Evolutionary conservation across 768 basidiomycete genomes (phyloP).

Genomic region (Lentinus tigrinus): DNA sequence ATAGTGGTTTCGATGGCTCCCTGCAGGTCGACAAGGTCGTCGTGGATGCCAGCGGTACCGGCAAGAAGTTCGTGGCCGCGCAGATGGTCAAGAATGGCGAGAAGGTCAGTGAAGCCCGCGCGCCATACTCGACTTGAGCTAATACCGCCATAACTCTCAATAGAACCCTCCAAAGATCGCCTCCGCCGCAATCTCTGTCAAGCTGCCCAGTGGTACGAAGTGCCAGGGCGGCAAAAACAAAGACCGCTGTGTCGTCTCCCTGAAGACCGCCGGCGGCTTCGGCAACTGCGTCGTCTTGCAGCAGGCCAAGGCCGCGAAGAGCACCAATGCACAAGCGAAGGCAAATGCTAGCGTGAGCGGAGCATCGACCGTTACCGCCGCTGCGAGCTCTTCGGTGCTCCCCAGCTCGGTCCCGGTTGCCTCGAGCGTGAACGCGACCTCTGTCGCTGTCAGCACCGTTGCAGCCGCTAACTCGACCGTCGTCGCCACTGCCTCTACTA

Average conservation of each 20-base stretch:
- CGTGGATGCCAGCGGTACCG: constrained; percentile 42
- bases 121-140: not conserved
- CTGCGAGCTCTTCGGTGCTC: not conserved
- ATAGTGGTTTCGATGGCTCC: constrained; percentile 47
- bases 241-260: constrained; percentile 51
- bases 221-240: constrained; percentile 48
- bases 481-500: too few species aligned
- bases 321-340: constrained; percentile 1
- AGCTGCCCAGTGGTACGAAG: constrained; percentile 47
- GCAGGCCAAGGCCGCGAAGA: constrained; percentile 23
- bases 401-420: not conserved
- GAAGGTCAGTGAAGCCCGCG: constrained; percentile 33
- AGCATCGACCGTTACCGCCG: constrained; percentile 1
- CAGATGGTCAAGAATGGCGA: constrained; percentile 47
- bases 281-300: constrained; percentile 54
- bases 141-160: not conserved
- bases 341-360: constrained; percentile 12
- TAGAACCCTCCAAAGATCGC: constrained; percentile 40
- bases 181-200: constrained; percentile 41
- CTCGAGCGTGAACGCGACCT: too few species aligned
- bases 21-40: constrained; percentile 40
- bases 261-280: constrained; percentile 48
- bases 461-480: too few species aligned
- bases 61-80: constrained; percentile 33
- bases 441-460: too few species aligned